A percentile compares a stretch with the other conserved stretches of the same genome.
These are phyloP conservation scores for Sporothrix protearum DNA, from an alignment of 2,329 filamentous ascomycete genomes.

Conservation along the genomic window DNA sequence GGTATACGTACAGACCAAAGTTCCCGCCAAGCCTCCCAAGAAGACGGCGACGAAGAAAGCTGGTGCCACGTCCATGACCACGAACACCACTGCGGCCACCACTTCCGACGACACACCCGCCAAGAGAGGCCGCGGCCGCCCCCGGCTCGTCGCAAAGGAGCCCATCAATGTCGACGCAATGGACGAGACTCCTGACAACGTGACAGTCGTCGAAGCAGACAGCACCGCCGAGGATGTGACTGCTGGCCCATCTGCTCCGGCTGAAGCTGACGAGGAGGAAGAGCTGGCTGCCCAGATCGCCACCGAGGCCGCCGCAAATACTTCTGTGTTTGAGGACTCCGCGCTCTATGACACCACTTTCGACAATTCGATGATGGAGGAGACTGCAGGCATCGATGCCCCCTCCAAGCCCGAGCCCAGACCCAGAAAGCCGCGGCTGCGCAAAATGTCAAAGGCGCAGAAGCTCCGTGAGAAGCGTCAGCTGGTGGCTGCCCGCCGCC, in stretches of 20 bases:
- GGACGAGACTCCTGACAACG: background rate
- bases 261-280: constrained; percentile 9
- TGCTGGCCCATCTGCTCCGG: background rate
- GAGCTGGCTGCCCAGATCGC: constrained; percentile 20
- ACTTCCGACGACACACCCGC: background rate
- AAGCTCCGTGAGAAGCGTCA: constrained; percentile 2
- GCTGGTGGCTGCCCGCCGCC: constrained; percentile 1
- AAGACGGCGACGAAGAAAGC: background rate
- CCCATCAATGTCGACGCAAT: background rate
- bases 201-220: background rate
- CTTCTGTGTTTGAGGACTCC: background rate
- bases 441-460: constrained; percentile 7
- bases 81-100: background rate
- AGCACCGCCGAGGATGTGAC: background rate
- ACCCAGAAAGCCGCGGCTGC: background rate
- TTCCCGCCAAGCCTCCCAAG: background rate
- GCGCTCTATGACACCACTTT: background rate
- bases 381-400: background rate
- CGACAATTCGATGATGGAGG: background rate
- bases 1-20: background rate
- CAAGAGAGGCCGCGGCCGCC: background rate
- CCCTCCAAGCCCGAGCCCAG: background rate
- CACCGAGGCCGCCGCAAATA: background rate
- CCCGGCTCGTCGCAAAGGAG: background rate
- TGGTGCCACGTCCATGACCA: background rate